Evolutionary conservation across 768 basidiomycete species (phyloP).

Genomic region (Leucogyrophana mollusca): DNA sequence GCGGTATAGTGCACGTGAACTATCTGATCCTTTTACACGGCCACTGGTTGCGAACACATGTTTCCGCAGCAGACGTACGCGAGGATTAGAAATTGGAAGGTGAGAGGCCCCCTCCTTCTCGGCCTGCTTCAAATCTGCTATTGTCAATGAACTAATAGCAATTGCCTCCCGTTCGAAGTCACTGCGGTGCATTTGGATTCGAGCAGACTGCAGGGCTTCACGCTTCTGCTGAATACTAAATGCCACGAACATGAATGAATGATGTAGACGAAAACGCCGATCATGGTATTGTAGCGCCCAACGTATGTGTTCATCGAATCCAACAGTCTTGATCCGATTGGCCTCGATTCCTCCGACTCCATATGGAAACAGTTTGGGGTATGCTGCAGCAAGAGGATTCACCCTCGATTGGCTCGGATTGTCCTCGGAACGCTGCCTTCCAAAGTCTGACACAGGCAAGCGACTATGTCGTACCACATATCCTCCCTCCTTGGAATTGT

Average conservation of each 20-base stretch:
- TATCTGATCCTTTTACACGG: slow-evolving; percentile 32
- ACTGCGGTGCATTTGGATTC: slow-evolving; percentile 29
- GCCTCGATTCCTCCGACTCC: neutral
- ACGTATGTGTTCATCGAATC: neutral
- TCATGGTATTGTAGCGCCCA: slow-evolving; percentile 30
- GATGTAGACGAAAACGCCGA: slow-evolving; percentile 26
- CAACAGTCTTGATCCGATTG: neutral
- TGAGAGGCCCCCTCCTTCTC: slow-evolving; percentile 30
- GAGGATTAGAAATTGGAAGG: slow-evolving; percentile 20
- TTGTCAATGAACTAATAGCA: slow-evolving; percentile 22
- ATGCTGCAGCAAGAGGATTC: too few relatives aligned
- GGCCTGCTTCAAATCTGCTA: slow-evolving; percentile 29
- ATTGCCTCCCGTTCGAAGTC: slow-evolving; percentile 20
- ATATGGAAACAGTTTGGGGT: neutral
- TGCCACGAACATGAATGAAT: slow-evolving; percentile 27
- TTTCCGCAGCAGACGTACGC: slow-evolving; percentile 19
- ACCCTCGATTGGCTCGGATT: too few relatives aligned
- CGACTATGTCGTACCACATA: slow-evolving; percentile 21
- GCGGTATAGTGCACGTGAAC: slow-evolving; percentile 14
- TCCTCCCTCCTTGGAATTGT: slow-evolving; percentile 16
- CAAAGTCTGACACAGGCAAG: slow-evolving; percentile 12
- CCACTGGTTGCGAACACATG: slow-evolving; percentile 24
- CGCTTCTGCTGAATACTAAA: slow-evolving; percentile 31
- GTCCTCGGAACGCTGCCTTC: too few relatives aligned
- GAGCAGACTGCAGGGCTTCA: slow-evolving; percentile 26